These are phyloP conservation scores for Ampelomyces quisqualis DNA, from an alignment of 2,329 filamentous ascomycete species.

Conservation along the genomic window DNA sequence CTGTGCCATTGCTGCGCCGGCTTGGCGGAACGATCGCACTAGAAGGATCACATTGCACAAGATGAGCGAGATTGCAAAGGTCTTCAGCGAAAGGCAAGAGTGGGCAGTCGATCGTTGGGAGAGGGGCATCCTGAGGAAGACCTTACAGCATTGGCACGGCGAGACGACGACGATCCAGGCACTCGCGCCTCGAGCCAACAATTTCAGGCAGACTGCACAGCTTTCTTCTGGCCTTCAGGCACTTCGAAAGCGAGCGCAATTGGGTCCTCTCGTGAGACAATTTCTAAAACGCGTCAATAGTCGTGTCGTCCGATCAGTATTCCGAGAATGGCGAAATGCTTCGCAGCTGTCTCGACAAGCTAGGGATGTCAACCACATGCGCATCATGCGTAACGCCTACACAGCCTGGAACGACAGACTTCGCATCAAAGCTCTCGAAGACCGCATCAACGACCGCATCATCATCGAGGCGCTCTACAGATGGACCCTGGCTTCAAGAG, in stretches of 20 bases:
- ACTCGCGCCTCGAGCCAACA: conserved; percentile 40
- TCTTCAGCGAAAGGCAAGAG: conserved; percentile 30
- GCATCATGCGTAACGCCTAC: conserved; percentile 59
- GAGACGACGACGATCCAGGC: conserved; percentile 21
- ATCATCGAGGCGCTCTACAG: conserved; percentile 59
- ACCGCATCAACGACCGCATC: conserved; percentile 58
- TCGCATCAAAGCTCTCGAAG: conserved; percentile 54
- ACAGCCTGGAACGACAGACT: conserved; percentile 64
- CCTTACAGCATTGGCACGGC: conserved; percentile 27
- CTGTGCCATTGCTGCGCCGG: conserved; percentile 37
- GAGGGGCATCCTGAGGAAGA: conserved; percentile 27
- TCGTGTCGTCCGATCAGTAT: conserved; percentile 49
- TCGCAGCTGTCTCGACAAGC: conserved; percentile 50
- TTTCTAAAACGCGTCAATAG: conserved; percentile 49
- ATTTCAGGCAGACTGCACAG: conserved; percentile 32
- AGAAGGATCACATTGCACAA: conserved; percentile 27
- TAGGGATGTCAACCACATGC: conserved; percentile 51
- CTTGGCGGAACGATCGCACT: conserved; percentile 33
- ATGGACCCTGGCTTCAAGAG: conserved; percentile 58
- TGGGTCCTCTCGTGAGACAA: conserved; percentile 48
- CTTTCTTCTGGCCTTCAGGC: conserved; percentile 23
- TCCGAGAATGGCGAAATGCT: conserved; percentile 54
- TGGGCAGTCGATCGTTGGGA: conserved; percentile 25
- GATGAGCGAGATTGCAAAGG: conserved; percentile 29
- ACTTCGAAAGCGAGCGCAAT: conserved; percentile 43